Conservation (phyloP, 768 basidiomycete species). For the Clavulina sp. region DNA sequence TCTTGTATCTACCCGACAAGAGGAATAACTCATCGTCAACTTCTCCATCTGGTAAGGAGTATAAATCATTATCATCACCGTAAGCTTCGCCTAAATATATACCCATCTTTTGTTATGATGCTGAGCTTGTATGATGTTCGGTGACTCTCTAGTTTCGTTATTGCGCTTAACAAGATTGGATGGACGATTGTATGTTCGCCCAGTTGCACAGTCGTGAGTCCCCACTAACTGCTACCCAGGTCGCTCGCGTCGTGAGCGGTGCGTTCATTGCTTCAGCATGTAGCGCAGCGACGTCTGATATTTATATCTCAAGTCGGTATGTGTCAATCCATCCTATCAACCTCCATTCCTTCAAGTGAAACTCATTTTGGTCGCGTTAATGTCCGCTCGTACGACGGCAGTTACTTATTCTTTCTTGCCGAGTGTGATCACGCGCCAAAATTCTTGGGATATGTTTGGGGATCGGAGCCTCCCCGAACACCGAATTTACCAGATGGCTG, state of each 20-base stretch:
- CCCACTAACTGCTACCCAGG: background rate
- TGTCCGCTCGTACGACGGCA: no score
- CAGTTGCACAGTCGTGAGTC: no score
- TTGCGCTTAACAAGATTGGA: no score
- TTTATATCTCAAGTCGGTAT: background rate
- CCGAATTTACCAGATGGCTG: background rate
- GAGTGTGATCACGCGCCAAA: background rate
- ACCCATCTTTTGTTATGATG: no score
- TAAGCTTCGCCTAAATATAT: no score
- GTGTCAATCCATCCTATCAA: no score
- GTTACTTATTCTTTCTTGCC: background rate
- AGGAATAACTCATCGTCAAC: background rate
- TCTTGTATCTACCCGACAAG: no score
- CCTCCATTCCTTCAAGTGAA: no score
- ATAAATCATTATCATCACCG: background rate
- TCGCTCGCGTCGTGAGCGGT: background rate
- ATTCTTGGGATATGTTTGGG: background rate
- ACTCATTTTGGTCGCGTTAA: no score
- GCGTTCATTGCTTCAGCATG: background rate
- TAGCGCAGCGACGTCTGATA: background rate
- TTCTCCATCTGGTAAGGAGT: background rate
- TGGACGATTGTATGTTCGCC: no score
- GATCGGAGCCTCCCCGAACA: background rate
- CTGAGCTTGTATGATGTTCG: no score
- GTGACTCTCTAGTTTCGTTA: no score